Conservation (phyloP, 805 yeast species). For the Saccharomycopsis malanga region DNA sequence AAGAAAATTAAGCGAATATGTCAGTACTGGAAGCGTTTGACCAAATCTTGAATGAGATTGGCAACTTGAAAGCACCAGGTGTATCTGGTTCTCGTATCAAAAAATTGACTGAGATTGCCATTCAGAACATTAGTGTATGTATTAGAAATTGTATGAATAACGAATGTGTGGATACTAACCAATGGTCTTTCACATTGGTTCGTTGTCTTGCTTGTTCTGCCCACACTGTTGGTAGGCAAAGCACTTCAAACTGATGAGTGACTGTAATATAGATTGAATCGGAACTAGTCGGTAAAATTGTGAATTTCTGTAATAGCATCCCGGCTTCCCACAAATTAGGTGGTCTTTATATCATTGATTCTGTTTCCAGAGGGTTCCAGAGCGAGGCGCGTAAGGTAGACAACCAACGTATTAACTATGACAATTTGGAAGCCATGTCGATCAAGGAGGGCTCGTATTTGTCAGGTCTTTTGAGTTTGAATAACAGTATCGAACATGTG, state of each 20-base stretch:
- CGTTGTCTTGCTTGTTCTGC: not conserved
- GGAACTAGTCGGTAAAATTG: slow-evolving; percentile 49
- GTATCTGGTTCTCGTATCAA: slow-evolving; percentile 94
- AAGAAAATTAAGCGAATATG: too few species aligned
- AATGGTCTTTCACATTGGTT: not conserved
- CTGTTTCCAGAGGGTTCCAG: slow-evolving; percentile 78
- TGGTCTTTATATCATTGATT: slow-evolving; percentile 83
- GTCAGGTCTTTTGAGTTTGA: slow-evolving; percentile 12
- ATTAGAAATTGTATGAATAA: slow-evolving; percentile 2
- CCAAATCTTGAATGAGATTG: slow-evolving; percentile 36
- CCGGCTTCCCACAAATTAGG: slow-evolving; percentile 77
- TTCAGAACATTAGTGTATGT: slow-evolving; percentile 47
- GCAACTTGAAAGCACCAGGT: slow-evolving; percentile 72
- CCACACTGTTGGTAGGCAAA: not conserved
- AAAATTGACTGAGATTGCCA: slow-evolving; percentile 71
- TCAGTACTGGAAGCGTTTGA: slow-evolving; percentile 32
- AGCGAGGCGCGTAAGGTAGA: slow-evolving; percentile 61
- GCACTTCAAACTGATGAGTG: not conserved
- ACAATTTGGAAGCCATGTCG: slow-evolving; percentile 6
- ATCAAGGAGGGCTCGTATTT: slow-evolving; percentile 13
- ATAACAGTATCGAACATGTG: slow-evolving; percentile 5
- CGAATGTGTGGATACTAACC: not conserved
- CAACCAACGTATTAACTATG: slow-evolving; percentile 32
- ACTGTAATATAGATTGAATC: slow-evolving; percentile 36
- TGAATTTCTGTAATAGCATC: slow-evolving; percentile 61